A percentile compares a stretch with the other conserved stretches of the same genome.
Conservation (phyloP, 441 rosid species). For the Manihot esculenta region DNA sequence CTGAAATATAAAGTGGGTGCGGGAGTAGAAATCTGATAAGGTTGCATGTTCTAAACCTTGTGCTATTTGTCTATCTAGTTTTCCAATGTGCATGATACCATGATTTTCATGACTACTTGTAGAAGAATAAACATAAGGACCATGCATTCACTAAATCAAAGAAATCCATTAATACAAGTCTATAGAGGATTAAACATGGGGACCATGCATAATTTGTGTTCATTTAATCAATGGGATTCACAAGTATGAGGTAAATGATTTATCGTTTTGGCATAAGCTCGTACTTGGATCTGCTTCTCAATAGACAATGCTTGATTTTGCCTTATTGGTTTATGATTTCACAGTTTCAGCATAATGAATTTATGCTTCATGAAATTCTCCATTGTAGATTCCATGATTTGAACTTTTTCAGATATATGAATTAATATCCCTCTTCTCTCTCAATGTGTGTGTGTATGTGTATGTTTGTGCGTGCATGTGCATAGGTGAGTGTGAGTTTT, state of each 20-base stretch:
- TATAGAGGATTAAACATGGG: not conserved
- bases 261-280: not conserved
- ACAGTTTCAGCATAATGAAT: not conserved
- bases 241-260: not conserved
- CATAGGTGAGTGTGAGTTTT: not conserved
- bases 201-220: not conserved
- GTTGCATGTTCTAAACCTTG: not conserved
- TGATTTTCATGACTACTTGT: too few species aligned
- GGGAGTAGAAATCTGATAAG: not conserved
- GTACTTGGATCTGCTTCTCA: not conserved
- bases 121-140: too few species aligned
- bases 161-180: too few species aligned
- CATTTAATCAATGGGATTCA: not conserved
- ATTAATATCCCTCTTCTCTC: too few species aligned
- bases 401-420: not conserved
- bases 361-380: not conserved
- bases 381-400: not conserved
- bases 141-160: not conserved
- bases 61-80: too few species aligned
- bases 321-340: not conserved
- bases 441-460: not conserved
- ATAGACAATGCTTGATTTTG: slow-evolving; percentile 2
- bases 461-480: not conserved
- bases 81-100: too few species aligned
- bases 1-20: not conserved